Conservation (phyloP, 371 early-diverging fungal species). For the Mucor mucedo region DNA sequence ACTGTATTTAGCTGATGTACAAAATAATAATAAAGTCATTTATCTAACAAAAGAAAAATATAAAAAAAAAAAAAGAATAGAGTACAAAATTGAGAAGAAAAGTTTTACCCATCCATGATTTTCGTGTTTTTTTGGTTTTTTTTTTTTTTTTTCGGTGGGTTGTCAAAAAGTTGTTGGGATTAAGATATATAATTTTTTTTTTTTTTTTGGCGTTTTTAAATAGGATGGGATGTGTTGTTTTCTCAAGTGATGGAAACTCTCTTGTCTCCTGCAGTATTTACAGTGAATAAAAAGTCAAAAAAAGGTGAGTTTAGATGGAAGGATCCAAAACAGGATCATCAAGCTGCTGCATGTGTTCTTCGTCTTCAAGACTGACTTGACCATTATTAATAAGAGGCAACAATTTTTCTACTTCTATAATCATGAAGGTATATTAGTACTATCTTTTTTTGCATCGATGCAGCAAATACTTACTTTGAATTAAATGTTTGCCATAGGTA, state of each 20-base stretch:
- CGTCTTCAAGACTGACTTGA: slow-evolving; percentile 13
- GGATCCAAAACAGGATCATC: background rate
- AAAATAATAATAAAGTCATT: slow-evolving; percentile 11
- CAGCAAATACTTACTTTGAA: slow-evolving; percentile 59
- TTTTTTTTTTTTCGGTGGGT: slow-evolving; percentile 8
- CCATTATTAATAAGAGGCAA: slow-evolving; percentile 38
- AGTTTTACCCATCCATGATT: background rate
- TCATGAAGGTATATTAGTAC: background rate
- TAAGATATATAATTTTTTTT: slow-evolving; percentile 5
- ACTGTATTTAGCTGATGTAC: slow-evolving; percentile 17
- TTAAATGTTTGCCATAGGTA: slow-evolving; percentile 96
- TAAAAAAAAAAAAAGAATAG: background rate
- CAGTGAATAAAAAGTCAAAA: slow-evolving; percentile 12
- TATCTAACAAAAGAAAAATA: slow-evolving; percentile 10
- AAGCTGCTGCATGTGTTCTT: slow-evolving; percentile 12
- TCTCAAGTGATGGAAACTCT: slow-evolving; percentile 4
- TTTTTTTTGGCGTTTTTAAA: background rate
- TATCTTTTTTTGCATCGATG: background rate
- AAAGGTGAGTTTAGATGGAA: slow-evolving; percentile 9
- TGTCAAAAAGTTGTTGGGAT: background rate
- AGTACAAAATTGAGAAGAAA: slow-evolving; percentile 7
- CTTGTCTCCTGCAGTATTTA: slow-evolving; percentile 20
- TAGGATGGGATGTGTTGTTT: background rate
- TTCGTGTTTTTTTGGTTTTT: background rate
- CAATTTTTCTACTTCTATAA: slow-evolving; percentile 50